Conservation (phyloP, 768 basidiomycete genomes). For the Chlorophyllum brunneum region DNA sequence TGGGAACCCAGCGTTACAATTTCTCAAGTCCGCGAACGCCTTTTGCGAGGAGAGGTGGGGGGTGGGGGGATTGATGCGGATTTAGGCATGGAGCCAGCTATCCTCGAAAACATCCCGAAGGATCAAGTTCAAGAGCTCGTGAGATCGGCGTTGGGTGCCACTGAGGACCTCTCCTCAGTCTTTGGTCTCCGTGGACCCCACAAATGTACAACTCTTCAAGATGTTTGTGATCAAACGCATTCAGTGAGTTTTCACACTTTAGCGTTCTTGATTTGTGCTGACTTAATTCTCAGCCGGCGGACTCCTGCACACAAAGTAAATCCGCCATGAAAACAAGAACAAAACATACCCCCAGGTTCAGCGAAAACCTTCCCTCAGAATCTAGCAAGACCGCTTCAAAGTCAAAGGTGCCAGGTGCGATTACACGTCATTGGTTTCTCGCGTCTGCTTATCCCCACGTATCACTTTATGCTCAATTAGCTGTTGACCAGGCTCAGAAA, state of each 20-base stretch:
- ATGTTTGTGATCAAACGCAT: neutral
- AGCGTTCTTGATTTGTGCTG: neutral
- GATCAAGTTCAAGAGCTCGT: neutral
- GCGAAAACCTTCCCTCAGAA: neutral
- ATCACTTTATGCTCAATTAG: neutral
- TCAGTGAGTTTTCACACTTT: neutral
- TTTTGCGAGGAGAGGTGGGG: neutral
- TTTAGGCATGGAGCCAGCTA: neutral
- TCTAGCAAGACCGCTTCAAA: neutral
- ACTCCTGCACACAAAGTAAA: no score
- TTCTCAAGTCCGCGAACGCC: conserved; percentile 1
- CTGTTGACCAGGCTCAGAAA: neutral
- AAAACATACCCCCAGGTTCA: no score
- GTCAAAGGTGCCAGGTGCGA: neutral
- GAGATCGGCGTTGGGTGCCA: conserved; percentile 1
- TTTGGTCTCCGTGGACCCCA: neutral
- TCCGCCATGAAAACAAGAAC: no score
- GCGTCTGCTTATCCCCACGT: neutral
- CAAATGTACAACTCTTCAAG: no score
- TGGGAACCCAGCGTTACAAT: conserved; percentile 41
- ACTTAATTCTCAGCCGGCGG: no score
- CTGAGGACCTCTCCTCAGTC: neutral
- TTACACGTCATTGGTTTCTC: neutral
- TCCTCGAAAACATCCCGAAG: neutral
- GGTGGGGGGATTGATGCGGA: neutral